Base-by-base conservation (phyloP, 2,329 filamentous ascomycete genomes). In the Penicillium sp. region DNA sequence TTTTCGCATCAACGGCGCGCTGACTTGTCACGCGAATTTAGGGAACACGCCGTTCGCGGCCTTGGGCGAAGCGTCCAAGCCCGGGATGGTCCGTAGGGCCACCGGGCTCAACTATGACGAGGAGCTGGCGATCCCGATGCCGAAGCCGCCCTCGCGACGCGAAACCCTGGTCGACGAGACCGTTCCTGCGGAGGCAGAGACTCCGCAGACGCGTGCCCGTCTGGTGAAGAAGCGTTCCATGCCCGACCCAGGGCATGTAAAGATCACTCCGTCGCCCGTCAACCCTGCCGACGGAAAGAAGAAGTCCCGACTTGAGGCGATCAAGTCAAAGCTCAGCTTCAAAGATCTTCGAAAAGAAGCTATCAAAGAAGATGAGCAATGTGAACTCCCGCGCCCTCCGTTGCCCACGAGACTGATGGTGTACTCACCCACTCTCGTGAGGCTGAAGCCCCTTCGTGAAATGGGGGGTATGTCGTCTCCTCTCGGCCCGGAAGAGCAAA, bases 321-420 rank as follows among this genome's bases (percentile, higher is more conserved):
- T 74, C 39, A 64, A 64, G 39, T 69, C 69, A 4, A 74, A 74
- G 56, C 63, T 73, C 34, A 73, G 70, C 41, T 61, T 73, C 48
- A 73, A 71, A 17, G 71, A 73, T 35, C 43, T 74, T 7, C 65
- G 58, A 1, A 72, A 70, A 39, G 71, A 73, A 28, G 57, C 63
- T n/a, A 48, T 61, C 10, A 68, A 60, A 31, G 63, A 65, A 7
- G 60, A 59, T 1, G n/a, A 41, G n/a, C 47, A 42, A 10, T 39
- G 14, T 7, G 22, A 11, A 1, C 7, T n/a, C n/a, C 55, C n/a
- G n/a, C 50, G 7, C 28, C 28, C 28, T 31, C 28, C 28, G 28
- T 31, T 31, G 28, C 28, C 28, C 28, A 31, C 28, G 28, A 31
- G 28, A 31, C 28, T 31, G 28, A 31, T 31, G 28, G 28, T 31